A percentile compares a stretch with the other conserved stretches of the same genome.
phyloP scores from a whole-genome alignment of 2,329 filamentous ascomycete species.

The Penicillium sp. region DNA sequence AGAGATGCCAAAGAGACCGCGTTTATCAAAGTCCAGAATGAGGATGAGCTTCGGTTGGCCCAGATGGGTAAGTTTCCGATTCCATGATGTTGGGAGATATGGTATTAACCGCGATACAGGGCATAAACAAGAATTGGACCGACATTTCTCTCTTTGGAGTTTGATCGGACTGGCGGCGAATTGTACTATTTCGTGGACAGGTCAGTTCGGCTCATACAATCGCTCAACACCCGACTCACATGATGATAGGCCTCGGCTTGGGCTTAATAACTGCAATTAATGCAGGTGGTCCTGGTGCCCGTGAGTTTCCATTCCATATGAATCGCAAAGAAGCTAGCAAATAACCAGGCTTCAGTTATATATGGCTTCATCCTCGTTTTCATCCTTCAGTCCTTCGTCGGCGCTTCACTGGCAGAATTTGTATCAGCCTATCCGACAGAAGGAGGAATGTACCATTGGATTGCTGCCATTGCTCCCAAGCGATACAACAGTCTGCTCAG shows the following conservation, averaged over 20 bases:
- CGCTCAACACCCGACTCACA: background rate
- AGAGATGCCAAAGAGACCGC: background rate
- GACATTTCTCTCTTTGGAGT: constrained; percentile 51
- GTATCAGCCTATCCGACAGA: constrained; percentile 52
- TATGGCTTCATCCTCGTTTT: constrained; percentile 53
- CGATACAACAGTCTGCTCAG: constrained; percentile 43
- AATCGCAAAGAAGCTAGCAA: background rate
- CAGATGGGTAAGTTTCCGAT: constrained; percentile 44
- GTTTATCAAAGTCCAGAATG: constrained; percentile 30
- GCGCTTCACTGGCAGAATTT: constrained; percentile 50
- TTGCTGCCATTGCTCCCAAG: constrained; percentile 48
- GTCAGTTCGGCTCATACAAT: constrained; percentile 16
- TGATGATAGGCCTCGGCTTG: constrained; percentile 39
- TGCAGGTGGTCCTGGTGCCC: constrained; percentile 49
- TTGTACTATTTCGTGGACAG: constrained; percentile 54
- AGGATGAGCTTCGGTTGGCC: constrained; percentile 45
- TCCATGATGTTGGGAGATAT: background rate
- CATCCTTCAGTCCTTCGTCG: constrained; percentile 49
- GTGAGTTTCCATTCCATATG: constrained; percentile 18
- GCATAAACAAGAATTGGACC: constrained; percentile 51
- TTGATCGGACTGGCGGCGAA: constrained; percentile 52
- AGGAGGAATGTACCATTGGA: constrained; percentile 56
- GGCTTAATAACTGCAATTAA: constrained; percentile 50
- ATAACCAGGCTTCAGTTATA: constrained; percentile 40
- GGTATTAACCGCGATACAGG: constrained; percentile 29